Evolutionary conservation across 192 early-diverging fungal genomes (phyloP).

Genomic region (Cladochytrium replicatum): DNA sequence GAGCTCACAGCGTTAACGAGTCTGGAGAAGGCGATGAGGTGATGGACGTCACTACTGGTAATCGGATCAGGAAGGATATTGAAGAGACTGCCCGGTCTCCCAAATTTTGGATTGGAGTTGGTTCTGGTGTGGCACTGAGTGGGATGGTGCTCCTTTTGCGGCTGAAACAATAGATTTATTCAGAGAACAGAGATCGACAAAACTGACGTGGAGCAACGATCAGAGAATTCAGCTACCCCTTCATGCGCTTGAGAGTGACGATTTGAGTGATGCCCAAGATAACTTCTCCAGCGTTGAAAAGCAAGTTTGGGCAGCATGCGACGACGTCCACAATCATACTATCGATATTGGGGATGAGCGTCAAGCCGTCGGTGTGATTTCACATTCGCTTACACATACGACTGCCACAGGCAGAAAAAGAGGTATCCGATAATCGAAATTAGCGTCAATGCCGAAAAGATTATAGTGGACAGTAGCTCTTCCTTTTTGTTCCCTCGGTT

Average conservation of each 20-base stretch:
- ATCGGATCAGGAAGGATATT: background rate
- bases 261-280: conserved; percentile 9
- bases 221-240: background rate
- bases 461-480: conserved; percentile 7
- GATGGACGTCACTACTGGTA: background rate
- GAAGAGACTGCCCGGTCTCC: background rate
- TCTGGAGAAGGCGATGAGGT: background rate
- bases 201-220: background rate
- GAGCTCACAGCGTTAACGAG: background rate
- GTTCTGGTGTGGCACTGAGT: background rate
- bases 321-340: conserved; percentile 19
- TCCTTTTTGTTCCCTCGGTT: conserved; percentile 29
- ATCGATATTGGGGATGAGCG: background rate
- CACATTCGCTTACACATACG: conserved; percentile 25
- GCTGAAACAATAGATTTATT: too few species aligned
- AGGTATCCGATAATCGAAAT: conserved; percentile 11
- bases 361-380: background rate
- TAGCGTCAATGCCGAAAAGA: conserved; percentile 19
- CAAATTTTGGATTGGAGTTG: background rate
- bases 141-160: background rate
- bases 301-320: conserved; percentile 1
- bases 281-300: conserved; percentile 4
- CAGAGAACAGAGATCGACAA: too few species aligned
- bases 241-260: conserved; percentile 2
- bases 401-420: conserved; percentile 25